phyloP scores from a whole-genome alignment of 2,329 filamentous ascomycete species.

The Exophiala dermatitidis region DNA sequence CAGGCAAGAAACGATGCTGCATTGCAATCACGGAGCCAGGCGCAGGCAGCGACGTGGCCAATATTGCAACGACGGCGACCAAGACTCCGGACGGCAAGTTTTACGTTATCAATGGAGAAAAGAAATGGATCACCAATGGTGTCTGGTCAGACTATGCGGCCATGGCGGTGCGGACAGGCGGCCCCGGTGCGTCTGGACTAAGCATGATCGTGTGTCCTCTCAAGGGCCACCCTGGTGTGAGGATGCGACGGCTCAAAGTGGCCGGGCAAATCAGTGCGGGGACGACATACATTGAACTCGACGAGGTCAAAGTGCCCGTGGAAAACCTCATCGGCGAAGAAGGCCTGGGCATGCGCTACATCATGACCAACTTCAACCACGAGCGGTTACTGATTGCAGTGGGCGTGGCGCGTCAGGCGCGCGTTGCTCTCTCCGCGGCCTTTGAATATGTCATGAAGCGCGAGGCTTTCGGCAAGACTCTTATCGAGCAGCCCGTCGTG shows the following conservation, averaged over 20 bases:
- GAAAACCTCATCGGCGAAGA: slow-evolving; percentile 64
- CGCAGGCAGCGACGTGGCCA: slow-evolving; percentile 66
- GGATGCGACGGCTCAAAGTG: slow-evolving; percentile 61
- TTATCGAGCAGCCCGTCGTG: slow-evolving; percentile 69
- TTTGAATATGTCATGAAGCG: slow-evolving; percentile 59
- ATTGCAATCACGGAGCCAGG: slow-evolving; percentile 75
- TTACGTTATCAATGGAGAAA: slow-evolving; percentile 59
- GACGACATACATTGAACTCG: slow-evolving; percentile 68
- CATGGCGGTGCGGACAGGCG: slow-evolving; percentile 69
- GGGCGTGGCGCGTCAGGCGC: slow-evolving; percentile 54
- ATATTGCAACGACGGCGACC: slow-evolving; percentile 60
- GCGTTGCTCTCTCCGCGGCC: slow-evolving; percentile 53
- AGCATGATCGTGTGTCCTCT: slow-evolving; percentile 64
- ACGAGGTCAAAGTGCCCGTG: slow-evolving; percentile 64
- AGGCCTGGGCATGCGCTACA: slow-evolving; percentile 64
- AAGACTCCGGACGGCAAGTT: slow-evolving; percentile 57
- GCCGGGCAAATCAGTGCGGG: slow-evolving; percentile 58
- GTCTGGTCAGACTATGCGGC: slow-evolving; percentile 61
- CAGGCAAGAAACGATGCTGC: slow-evolving; percentile 59
- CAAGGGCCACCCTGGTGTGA: slow-evolving; percentile 59
- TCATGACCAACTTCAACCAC: slow-evolving; percentile 76
- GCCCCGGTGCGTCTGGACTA: slow-evolving; percentile 55
- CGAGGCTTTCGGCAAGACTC: slow-evolving; percentile 59
- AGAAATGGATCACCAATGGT: slow-evolving; percentile 75
- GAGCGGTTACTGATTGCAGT: slow-evolving; percentile 63